phyloP scores from a whole-genome alignment of 2,329 filamentous ascomycete species.

The Ascochyta pisi region DNA sequence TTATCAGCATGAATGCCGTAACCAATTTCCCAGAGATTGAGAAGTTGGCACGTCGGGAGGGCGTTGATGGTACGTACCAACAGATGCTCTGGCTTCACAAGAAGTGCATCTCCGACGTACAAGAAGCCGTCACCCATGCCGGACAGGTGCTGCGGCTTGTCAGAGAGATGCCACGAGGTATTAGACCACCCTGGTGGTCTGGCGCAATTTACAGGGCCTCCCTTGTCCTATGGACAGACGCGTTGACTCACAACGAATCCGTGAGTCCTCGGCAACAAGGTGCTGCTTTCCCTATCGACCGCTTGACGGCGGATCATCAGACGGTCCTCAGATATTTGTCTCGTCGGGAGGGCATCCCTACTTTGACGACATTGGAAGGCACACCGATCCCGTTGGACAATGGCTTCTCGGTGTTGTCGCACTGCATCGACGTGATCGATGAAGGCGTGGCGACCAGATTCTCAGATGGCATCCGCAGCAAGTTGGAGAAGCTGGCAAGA shows the following conservation, averaged over 20 bases:
- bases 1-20: constrained; percentile 72
- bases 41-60: constrained; percentile 67
- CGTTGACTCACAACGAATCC: constrained; percentile 60
- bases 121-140: constrained; percentile 71
- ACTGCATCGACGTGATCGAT: constrained; percentile 61
- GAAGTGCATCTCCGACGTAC: constrained; percentile 67
- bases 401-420: constrained; percentile 57
- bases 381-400: constrained; percentile 56
- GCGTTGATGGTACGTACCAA: constrained; percentile 63
- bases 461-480: constrained; percentile 62
- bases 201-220: constrained; percentile 70
- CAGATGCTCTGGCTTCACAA: constrained; percentile 64
- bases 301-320: constrained; percentile 59
- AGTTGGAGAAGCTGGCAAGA: constrained; percentile 57
- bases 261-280: constrained; percentile 46
- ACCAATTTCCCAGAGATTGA: constrained; percentile 73
- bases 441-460: constrained; percentile 61
- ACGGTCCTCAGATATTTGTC: constrained; percentile 60
- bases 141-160: constrained; percentile 71
- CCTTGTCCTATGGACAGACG: constrained; percentile 56
- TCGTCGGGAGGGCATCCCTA: constrained; percentile 61
- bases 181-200: constrained; percentile 74
- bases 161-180: constrained; percentile 64
- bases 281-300: constrained; percentile 59
- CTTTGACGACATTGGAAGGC: constrained; percentile 59